Conservation (phyloP, 2,329 filamentous ascomycete species). For the Camillea tinctor region DNA sequence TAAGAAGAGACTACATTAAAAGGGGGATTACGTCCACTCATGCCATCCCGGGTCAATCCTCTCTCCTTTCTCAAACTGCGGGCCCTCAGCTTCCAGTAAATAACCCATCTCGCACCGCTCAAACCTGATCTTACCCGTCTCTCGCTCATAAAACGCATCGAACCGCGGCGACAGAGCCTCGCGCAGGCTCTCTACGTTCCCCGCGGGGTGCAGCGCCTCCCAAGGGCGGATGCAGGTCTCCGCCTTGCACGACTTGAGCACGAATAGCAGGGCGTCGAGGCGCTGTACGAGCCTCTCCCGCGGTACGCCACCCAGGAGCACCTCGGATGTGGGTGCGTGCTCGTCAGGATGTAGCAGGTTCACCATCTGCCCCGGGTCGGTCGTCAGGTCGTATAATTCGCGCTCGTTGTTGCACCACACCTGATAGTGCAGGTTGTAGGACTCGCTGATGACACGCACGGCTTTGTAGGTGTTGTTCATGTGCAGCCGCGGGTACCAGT, state of each 20-base stretch:
- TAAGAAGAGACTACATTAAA: background rate
- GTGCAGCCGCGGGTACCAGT: slow-evolving; percentile 24
- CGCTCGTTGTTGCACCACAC: slow-evolving; percentile 57
- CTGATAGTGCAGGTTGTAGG: slow-evolving; percentile 47
- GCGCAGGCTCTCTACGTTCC: slow-evolving; percentile 40
- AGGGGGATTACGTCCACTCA: slow-evolving; percentile 19
- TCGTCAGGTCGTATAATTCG: slow-evolving; percentile 52
- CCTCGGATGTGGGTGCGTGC: slow-evolving; percentile 1
- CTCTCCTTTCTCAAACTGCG: slow-evolving; percentile 27
- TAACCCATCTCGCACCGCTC: slow-evolving; percentile 49
- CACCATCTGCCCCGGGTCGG: slow-evolving; percentile 28
- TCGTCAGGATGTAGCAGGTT: slow-evolving; percentile 41
- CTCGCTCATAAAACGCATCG: slow-evolving; percentile 43
- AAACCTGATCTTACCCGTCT: slow-evolving; percentile 42
- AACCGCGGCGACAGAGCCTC: slow-evolving; percentile 43
- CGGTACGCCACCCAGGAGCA: slow-evolving; percentile 23
- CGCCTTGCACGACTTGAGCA: slow-evolving; percentile 50
- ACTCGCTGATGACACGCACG: slow-evolving; percentile 44
- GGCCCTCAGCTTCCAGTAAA: slow-evolving; percentile 48
- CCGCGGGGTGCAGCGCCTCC: slow-evolving; percentile 44
- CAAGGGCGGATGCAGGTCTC: slow-evolving; percentile 46
- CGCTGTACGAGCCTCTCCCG: slow-evolving; percentile 37
- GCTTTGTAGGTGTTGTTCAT: slow-evolving; percentile 55
- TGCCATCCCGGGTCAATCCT: slow-evolving; percentile 20
- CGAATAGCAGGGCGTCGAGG: slow-evolving; percentile 48